Evolutionary conservation across 1,284 basidiomycete genomes (phyloP).

Genomic region (Malassezia caprae): DNA sequence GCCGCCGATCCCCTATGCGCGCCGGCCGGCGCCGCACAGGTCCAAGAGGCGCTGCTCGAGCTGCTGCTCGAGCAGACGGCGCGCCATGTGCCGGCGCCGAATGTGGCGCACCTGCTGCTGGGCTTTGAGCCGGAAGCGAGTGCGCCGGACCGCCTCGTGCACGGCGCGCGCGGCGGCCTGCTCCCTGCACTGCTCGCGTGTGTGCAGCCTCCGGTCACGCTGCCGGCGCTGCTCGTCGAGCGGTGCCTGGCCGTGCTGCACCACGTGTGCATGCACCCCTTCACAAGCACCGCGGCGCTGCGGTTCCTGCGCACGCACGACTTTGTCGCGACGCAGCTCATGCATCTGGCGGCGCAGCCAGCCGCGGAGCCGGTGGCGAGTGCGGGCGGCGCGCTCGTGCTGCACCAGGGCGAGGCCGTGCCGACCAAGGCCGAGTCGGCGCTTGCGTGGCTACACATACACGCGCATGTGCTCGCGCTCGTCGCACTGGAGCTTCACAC

Average conservation of each 20-base stretch:
- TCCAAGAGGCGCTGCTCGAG: constrained; percentile 70
- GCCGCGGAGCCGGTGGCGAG: constrained; percentile 45
- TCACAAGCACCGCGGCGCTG: constrained; percentile 70
- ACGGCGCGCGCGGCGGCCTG: constrained; percentile 2
- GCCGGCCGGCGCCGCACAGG: constrained; percentile 55
- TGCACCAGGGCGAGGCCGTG: constrained; percentile 62
- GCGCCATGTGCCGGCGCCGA: constrained; percentile 61
- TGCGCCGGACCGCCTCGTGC: constrained; percentile 5
- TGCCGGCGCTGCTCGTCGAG: constrained; percentile 66
- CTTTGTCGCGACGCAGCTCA: constrained; percentile 76
- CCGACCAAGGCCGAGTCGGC: constrained; percentile 64
- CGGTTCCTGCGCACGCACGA: constrained; percentile 79
- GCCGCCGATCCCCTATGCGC: constrained; percentile 40
- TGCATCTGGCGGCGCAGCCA: constrained; percentile 55
- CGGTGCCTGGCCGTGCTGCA: constrained; percentile 72
- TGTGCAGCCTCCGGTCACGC: constrained; percentile 52
- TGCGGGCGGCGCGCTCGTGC: constrained; percentile 58
- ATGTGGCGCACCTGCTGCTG: constrained; percentile 78
- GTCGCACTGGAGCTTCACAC: constrained; percentile 82
- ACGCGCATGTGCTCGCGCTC: constrained; percentile 74
- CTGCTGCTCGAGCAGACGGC: constrained; percentile 71
- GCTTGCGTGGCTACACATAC: constrained; percentile 67
- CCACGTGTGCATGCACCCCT: constrained; percentile 73
- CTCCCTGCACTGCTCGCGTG: constrained; percentile 18
- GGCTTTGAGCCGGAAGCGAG: constrained; percentile 58